Evolutionary conservation across 2,329 filamentous ascomycete genomes (phyloP), one percentile per base, ranked within the genome.

Genomic region (Didymella arachidicola): DNA sequence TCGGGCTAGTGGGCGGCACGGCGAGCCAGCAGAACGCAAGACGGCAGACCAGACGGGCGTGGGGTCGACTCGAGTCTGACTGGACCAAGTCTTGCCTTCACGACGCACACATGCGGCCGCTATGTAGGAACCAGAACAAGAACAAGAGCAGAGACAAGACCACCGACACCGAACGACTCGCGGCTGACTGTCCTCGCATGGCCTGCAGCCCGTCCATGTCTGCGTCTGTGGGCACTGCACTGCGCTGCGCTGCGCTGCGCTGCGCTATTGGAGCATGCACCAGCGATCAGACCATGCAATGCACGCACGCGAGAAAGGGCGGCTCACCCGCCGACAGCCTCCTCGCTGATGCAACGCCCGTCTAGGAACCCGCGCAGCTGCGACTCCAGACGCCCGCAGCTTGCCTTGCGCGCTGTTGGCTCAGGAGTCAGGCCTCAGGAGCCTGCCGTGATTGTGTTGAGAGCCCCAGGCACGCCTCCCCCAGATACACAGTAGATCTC

Each of bases 41-140:
- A 43, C 50, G 29, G 55, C 22, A 22, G 22, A 22, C 22, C 22
- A 22, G 22, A 22, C 22, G 22, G 22, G 22, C 55, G 55, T 58
- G 56, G 56, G 56, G 56, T 39, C 22, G 41, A 42, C 44, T 50
- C 50, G 41, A 42, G 50, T 50, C 50, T 27, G 22, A 58, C 49
- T 58, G 56, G 49, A 58, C 56, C 12, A 30, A 30, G 55, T 45
- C 44, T 26, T 51, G 45, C 50, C 38, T 50, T 59, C 56, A 54
- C 50, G 50, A 53, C 32, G 26, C 34, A 53, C 50, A 59, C 56
- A 42, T 49, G 56, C 50, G 50, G 50, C 46, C 50, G 56, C 56
- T 59, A 59, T 59, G 56, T 59, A 59, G 19, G 39, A 50, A 47
- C 12, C 6, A 32, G 30, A 49, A 47, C 22, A 2, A 3, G 22